Base-by-base conservation (phyloP, 2,329 filamentous ascomycete species). In the Phialocephala sp. region DNA sequence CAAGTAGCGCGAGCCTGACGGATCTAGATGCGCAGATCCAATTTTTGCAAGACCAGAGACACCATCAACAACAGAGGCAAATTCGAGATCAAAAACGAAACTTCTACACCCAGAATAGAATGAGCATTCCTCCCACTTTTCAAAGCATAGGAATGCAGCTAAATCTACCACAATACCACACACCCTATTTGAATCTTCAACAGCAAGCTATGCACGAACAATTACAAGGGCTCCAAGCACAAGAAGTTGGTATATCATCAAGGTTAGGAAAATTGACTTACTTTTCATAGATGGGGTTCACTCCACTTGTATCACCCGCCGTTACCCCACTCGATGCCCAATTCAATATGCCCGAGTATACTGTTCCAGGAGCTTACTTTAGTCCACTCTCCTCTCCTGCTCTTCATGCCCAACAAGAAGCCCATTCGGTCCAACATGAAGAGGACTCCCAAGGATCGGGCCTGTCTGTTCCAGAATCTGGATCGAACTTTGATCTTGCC, bases 351-450 rank as follows among this genome's bases (percentile, higher is more conserved):
- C 81, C 82, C 14, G 84, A 87, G 62, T 77, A 76, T 55, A 82
- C 84, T 55, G 83, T 91, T 2, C 88, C 89, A 0, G 86, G 86
- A 41, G 86, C 90, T 37, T 94, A 93, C 79, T 94, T 95, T 76
- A 95, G 91, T 75, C 92, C 92, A 12, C 82, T 95, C 58, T 93
- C 90, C 5, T 95, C 92, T 18, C 92, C 92, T 1, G 91, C 91
- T 4, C 81, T 95, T 22, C 89, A 91, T 76, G 90, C 91, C 1
- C 90, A 93, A 76, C 86, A 82, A 66, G 86, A 88, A 45, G 80
- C 82, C 27, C 72, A 74, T 36, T 76, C 77, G 11, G 64, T 69
- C 3, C 3, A 32, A 32, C 27, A 3, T 32, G 27, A 32, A 32
- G 27, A 32, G 3, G 6, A 32, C 27, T 32, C 6, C 27, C 27